These are phyloP conservation scores for Neurospora sp. DNA, from an alignment of 495 filamentous ascomycete genomes.

Conservation along the genomic window DNA sequence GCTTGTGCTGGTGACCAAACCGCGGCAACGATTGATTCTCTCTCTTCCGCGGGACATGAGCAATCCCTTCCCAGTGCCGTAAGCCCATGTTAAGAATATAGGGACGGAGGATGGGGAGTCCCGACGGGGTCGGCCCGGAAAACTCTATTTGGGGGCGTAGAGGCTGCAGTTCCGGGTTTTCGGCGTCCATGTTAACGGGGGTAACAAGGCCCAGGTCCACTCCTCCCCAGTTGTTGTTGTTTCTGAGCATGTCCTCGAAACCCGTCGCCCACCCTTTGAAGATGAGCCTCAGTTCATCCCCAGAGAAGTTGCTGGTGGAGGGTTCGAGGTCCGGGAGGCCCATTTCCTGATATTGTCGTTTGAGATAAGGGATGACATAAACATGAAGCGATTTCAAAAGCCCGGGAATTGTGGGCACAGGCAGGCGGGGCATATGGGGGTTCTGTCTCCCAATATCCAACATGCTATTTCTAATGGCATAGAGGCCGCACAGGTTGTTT, in stretches of 20 bases:
- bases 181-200: too few species aligned
- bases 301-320: too few species aligned
- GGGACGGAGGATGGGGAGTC: background rate
- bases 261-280: background rate
- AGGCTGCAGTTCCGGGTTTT: too few species aligned
- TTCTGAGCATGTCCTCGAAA: background rate
- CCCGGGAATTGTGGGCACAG: background rate
- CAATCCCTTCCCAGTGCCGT: background rate
- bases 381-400: background rate
- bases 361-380: too few species aligned
- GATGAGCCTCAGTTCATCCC: background rate
- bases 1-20: background rate
- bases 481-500: background rate
- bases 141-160: too few species aligned
- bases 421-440: too few species aligned
- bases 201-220: background rate
- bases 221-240: background rate
- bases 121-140: background rate
- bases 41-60: background rate
- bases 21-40: background rate
- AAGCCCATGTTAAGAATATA: too few species aligned
- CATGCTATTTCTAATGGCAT: background rate
- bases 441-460: background rate
- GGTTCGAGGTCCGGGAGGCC: too few species aligned
- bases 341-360: too few species aligned